These are phyloP conservation scores for Solanum hybrid DNA, from an alignment of 305 asterid species.

Conservation along the genomic window DNA sequence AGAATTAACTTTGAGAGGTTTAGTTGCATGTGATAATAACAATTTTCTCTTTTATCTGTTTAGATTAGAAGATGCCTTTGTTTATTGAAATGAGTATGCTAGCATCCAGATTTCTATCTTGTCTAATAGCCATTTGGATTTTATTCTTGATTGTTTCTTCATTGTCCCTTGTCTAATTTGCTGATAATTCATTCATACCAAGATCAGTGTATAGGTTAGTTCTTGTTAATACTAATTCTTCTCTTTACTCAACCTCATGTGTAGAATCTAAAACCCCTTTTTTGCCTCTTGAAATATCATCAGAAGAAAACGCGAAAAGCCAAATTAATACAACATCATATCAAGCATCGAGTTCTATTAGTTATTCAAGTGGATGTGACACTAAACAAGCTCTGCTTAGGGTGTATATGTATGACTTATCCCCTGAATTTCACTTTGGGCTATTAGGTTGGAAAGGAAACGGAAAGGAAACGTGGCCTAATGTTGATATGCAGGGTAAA, in stretches of 20 bases:
- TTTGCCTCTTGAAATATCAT: not conserved
- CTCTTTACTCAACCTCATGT: not conserved
- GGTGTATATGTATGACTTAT: not conserved
- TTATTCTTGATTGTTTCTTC: not conserved
- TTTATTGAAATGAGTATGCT: not conserved
- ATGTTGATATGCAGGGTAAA: not conserved
- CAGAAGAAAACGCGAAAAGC: not conserved
- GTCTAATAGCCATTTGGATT: not conserved
- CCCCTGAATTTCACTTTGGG: not conserved
- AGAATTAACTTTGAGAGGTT: not conserved
- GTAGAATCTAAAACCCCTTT: not conserved
- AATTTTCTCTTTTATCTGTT: not conserved
- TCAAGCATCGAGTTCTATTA: not conserved
- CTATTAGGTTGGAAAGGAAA: not conserved
- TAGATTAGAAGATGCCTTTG: not conserved
- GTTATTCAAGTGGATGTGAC: not conserved
- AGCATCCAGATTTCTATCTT: not conserved
- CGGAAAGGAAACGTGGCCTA: not conserved
- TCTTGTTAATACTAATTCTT: not conserved
- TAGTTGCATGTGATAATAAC: not conserved
- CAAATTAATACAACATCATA: not conserved
- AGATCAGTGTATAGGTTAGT: not conserved
- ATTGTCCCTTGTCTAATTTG: not conserved
- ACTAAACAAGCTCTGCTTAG: not conserved
- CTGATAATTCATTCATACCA: not conserved